Evolutionary conservation across 768 basidiomycete genomes (phyloP), one percentile per base, ranked within the genome.

Genomic region (Mycena galopus): DNA sequence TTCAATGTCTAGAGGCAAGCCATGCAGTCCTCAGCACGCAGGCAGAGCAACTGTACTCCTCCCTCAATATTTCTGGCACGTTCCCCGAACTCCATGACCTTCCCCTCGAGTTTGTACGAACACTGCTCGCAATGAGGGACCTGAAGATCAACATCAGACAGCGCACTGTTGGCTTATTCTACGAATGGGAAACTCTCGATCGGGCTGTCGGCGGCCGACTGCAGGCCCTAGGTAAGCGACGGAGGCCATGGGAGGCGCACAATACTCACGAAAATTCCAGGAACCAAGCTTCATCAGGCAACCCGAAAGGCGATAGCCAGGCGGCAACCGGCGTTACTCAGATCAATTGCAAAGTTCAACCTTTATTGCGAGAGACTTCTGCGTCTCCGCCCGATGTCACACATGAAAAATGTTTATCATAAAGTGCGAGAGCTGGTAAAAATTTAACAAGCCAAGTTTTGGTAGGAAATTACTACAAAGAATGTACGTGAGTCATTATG

Each of bases 61-160:
- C 82, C 0, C 73, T 86, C n/a, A 84, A 86, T 53, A 64, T 85
- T 8, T 75, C 75, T 2, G 74, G 80, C 4, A 27, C 47, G 7
- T 83, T 81, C 47, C 84, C 83, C 0, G 82, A 82, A 25, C 81
- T 86, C 4, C 29, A 73, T n/a, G 75, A 76, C 7, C 42, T 83
- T 11, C 70, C 78, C 16, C 55, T 79, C 3, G 75, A 80, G 6
- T 83, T 84, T 67, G 76, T 84, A 3, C 69, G 69, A 4, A 77
- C 72, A 0, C 79, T 86, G 0, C 65, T 86, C 0, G 74, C 83
- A 67, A 81, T 80, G 5, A 75, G 78, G 0, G 82, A 86, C 69
- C 75, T 85, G 27, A 87, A 86, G 67, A 82, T 83, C 27, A 83
- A 81, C 57, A 82, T 85, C 7, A 65, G 80, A 12, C 82, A 81